Evolutionary conservation across 768 basidiomycete species (phyloP), one percentile per base, ranked within the genome.

Genomic region (Suillus occidentalis): DNA sequence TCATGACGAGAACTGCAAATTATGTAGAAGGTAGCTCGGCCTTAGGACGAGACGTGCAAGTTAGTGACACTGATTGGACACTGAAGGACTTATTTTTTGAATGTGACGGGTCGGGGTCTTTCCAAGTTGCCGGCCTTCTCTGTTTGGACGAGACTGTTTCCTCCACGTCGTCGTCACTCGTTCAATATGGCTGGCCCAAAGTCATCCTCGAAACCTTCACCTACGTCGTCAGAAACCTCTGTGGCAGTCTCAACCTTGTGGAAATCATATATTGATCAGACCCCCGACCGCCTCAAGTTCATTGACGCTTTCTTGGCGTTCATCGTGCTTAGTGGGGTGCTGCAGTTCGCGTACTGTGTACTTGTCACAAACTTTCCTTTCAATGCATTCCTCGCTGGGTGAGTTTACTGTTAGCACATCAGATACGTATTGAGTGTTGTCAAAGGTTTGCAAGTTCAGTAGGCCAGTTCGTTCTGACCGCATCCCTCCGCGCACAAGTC

Each of bases 361-460:
- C 82, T 94, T 69, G 84, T 99, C 67, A 95, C 95, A 64, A 91
- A 89, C 80, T 99, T 89, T 79, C 97, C 97, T 28, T 98, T 96
- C 83, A 98, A 99, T 70, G 95, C 97, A 45, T 99, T 99, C 80
- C 78, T 98, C 70, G 89, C 95, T 67, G 96, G 95, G 97, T 98
- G 78, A 66, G 92, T 78, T 9, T 4, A 22, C 45, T 55, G 31
- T 53, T 16, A 13, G 64, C 16, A 14, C n/a, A 40, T 47, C 4
- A 58, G 43, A 8, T 40, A 61, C 25, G 34, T 47, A 58, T 50
- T 25, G 14, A 50, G 12, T 9, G 28, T 18, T 52, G 22, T 53
- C 61, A 13, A 65, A 99, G 97, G 28, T 99, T 99, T 76, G 81
- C 89, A 28, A 94, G 95, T 72, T 90, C 91, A 18, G 92, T 98